Percentiles rank a stretch among this genome's conserved stretches.
These are phyloP conservation scores for Colletotrichum agaves DNA, from an alignment of 2,329 filamentous ascomycete species.

Conservation along the genomic window DNA sequence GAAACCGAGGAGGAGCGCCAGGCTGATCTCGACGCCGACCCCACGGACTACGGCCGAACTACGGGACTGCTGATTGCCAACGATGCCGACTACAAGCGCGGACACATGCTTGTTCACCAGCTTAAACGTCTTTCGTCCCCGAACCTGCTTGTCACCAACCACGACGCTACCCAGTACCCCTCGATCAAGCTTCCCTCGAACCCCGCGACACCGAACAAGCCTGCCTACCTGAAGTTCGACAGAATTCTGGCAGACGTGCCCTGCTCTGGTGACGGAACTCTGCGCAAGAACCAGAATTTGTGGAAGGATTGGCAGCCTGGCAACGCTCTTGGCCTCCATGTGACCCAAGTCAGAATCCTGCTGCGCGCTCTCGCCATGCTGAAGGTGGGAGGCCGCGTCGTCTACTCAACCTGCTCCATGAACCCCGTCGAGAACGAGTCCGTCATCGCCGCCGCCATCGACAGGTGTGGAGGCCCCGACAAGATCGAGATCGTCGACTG, in stretches of 20 bases:
- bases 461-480: slow-evolving; percentile 83
- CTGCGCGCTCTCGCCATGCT: slow-evolving; percentile 94
- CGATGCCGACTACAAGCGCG: slow-evolving; percentile 95
- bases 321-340: slow-evolving; percentile 87
- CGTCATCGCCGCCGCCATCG: slow-evolving; percentile 87
- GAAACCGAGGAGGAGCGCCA: slow-evolving; percentile 60
- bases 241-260: slow-evolving; percentile 96
- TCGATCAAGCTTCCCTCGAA: slow-evolving; percentile 82
- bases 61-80: slow-evolving; percentile 95
- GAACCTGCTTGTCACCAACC: slow-evolving; percentile 96
- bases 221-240: slow-evolving; percentile 92
- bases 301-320: slow-evolving; percentile 96
- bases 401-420: slow-evolving; percentile 99
- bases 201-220: slow-evolving; percentile 63
- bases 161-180: slow-evolving; percentile 95
- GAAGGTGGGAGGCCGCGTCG: slow-evolving; percentile 91
- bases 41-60: slow-evolving; percentile 82
- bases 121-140: slow-evolving; percentile 97
- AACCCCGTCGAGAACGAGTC: slow-evolving; percentile 98
- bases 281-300: slow-evolving; percentile 90
- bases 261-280: slow-evolving; percentile 94
- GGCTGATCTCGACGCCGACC: slow-evolving; percentile 66
- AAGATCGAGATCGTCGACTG: slow-evolving; percentile 90
- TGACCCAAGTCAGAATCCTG: slow-evolving; percentile 88
- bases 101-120: slow-evolving; percentile 97